These are phyloP conservation scores for Backusella psychrophila DNA, from an alignment of 192 early-diverging fungal genomes.

Conservation along the genomic window DNA sequence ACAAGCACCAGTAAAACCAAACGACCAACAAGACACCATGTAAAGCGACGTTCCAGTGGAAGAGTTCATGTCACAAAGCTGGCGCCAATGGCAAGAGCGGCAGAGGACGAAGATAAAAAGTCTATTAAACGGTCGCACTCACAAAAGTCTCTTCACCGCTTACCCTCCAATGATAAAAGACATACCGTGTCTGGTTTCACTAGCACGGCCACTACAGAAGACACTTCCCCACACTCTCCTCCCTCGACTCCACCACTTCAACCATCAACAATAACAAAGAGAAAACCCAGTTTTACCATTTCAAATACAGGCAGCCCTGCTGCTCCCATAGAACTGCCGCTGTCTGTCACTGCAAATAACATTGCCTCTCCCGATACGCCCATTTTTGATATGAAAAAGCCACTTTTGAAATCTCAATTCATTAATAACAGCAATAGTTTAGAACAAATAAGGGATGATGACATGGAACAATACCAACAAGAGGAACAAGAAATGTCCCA, in stretches of 20 bases:
- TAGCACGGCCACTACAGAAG: neutral
- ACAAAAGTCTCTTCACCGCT: conserved; percentile 5
- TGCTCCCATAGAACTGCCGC: neutral
- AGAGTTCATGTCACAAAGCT: conserved; percentile 34
- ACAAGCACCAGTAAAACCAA: conserved; percentile 6
- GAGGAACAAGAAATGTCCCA: conserved; percentile 17
- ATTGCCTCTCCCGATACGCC: neutral
- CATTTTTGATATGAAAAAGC: conserved; percentile 6
- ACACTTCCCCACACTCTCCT: neutral
- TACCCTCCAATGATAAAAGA: neutral
- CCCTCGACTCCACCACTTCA: neutral
- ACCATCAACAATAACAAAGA: neutral
- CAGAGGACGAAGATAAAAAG: neutral
- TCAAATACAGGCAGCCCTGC: neutral
- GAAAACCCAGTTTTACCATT: neutral
- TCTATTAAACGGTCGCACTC: conserved; percentile 23
- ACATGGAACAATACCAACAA: conserved; percentile 29
- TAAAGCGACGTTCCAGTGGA: conserved; percentile 32
- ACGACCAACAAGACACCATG: conserved; percentile 26
- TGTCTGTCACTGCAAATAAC: conserved; percentile 9
- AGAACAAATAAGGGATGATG: conserved; percentile 38
- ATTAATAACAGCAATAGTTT: neutral
- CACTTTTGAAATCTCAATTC: conserved; percentile 6
- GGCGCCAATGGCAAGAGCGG: conserved; percentile 27
- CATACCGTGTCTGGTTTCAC: neutral